Evolutionary conservation across 306 rosid species (phyloP), one percentile per base, ranked within the genome.

Genomic region (Clitoria ternatea): DNA sequence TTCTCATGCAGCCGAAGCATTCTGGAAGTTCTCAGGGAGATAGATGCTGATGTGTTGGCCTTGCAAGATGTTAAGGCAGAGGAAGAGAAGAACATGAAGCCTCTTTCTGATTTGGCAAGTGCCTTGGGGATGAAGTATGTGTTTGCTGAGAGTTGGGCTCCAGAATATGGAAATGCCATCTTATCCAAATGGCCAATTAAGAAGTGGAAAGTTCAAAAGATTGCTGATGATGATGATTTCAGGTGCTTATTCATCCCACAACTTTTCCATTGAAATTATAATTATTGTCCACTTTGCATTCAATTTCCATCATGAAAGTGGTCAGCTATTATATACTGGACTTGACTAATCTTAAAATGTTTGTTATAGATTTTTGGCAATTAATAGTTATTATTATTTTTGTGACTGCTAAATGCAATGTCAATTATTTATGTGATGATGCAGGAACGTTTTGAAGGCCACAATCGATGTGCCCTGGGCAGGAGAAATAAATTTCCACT

Each of bases 141-240:
- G 30, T 91, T 91, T 82, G 96, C 96, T 65, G 96, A 91, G 74
- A 91, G 97, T 81, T 91, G 97, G 97, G 97, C 97, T 40, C 97
- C 96, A 2, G 97, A 91, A 80, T 91, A 83, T 79, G 97, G 97
- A 6, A 91, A 88, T 77, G 97, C 97, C 18, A 87, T 91, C 68
- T 63, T 91, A 4, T 91, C 97, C 52, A 91, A 87, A 82, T 91
- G 97, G 97, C 96, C 96, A 6, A 88, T 91, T 29, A 88, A 87
- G 78, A 88, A 84, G 50, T 91, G 92, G 96, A 82, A 74, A 68
- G 84, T 86, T 80, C 92, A 88, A 74, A 91, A 91, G 79, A 91
- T 91, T 72, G 91, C 96, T 47, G 82, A 91, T 66, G 92, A 83
- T 81, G 91, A 91, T 70, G 97, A 91, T 85, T 91, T 91, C 84